Conservation (phyloP, 2,329 filamentous ascomycete genomes). For the Xylariaceae sp. region DNA sequence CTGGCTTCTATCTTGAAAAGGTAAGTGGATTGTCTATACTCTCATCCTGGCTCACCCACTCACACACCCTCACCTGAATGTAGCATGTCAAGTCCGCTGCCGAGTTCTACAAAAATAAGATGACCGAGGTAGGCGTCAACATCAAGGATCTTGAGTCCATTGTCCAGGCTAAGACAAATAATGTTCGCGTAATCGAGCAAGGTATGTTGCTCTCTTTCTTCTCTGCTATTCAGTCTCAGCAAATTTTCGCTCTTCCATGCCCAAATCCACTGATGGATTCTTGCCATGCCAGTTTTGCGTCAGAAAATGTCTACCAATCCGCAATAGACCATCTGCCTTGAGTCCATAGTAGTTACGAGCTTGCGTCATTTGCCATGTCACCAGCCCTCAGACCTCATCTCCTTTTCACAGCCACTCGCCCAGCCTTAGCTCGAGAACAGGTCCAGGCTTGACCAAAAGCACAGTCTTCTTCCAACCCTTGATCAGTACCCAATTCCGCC, state of each 20-base stretch:
- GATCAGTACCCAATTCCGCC: not conserved
- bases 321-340: conserved; percentile 15
- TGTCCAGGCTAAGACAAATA: conserved; percentile 71
- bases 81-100: conserved; percentile 52
- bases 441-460: not conserved
- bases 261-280: conserved; percentile 3
- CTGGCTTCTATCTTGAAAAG: conserved; percentile 65
- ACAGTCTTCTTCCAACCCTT: not conserved
- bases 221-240: conserved; percentile 15
- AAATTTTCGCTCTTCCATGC: conserved; percentile 7
- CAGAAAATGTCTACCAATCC: conserved; percentile 39
- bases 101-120: conserved; percentile 54
- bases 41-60: conserved; percentile 1
- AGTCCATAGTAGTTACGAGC: too few relatives aligned
- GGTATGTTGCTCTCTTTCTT: conserved; percentile 44
- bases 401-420: not conserved
- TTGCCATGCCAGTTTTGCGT: conserved; percentile 34
- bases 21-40: conserved; percentile 38
- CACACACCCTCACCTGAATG: conserved; percentile 10
- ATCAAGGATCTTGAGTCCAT: conserved; percentile 56
- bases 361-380: not conserved
- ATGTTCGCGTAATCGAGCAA: conserved; percentile 84
- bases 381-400: not conserved
- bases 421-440: not conserved
- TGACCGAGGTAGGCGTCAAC: conserved; percentile 49